phyloP scores from a whole-genome alignment of 768 basidiomycete genomes.

The Naganishia vishniacii region DNA sequence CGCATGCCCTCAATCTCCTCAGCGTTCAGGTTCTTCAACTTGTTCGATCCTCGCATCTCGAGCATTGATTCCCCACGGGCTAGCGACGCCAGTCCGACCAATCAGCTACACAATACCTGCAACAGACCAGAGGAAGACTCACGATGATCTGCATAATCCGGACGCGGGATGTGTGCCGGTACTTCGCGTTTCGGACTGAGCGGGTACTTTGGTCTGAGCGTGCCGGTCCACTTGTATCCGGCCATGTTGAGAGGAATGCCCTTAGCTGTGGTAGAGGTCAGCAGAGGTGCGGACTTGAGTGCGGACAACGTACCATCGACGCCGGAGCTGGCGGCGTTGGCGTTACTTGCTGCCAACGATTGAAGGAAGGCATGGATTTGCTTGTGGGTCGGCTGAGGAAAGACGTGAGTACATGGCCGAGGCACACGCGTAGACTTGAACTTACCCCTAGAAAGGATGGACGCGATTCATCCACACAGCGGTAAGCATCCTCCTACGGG shows the following conservation, averaged over 20 bases:
- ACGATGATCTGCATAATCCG: constrained; percentile 81
- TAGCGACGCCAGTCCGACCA: constrained; percentile 24
- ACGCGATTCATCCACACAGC: too few relatives aligned
- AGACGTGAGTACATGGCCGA: neutral
- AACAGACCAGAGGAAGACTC: constrained; percentile 37
- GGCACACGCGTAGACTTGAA: neutral
- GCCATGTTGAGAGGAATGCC: constrained; percentile 62
- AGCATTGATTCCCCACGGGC: constrained; percentile 57
- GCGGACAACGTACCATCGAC: constrained; percentile 61
- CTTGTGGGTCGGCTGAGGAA: constrained; percentile 38
- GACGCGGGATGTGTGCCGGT: constrained; percentile 74
- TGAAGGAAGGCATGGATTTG: constrained; percentile 46
- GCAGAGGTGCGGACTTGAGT: neutral
- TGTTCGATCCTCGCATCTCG: constrained; percentile 52
- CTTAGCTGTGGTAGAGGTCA: constrained; percentile 19
- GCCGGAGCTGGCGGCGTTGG: constrained; percentile 13
- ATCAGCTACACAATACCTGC: constrained; percentile 14
- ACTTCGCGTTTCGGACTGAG: constrained; percentile 69
- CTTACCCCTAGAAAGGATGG: too few relatives aligned
- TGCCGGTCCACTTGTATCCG: constrained; percentile 69
- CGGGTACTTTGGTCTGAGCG: constrained; percentile 78
- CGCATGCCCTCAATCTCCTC: constrained; percentile 89
- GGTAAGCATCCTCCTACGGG: too few relatives aligned
- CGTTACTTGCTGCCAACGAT: constrained; percentile 20
- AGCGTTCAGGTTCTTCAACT: constrained; percentile 56